A percentile compares a stretch with the other conserved stretches of the same genome.
phyloP scores from a whole-genome alignment of 345 rosid species.

The Populus davidiana region DNA sequence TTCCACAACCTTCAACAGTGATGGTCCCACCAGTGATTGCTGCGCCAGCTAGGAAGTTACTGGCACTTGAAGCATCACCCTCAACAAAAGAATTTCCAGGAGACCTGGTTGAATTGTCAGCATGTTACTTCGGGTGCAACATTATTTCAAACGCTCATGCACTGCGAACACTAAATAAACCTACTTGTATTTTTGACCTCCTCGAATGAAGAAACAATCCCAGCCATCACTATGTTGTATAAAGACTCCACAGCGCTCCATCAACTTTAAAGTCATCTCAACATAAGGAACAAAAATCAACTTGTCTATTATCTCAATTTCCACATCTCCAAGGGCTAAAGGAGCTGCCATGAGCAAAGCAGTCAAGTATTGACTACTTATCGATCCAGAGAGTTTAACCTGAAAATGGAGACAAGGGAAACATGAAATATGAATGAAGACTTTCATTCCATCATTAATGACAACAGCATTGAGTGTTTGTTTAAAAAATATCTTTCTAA shows the following conservation, averaged over 20 bases:
- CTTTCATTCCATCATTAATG: not conserved
- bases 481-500: not conserved
- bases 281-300: slow-evolving; percentile 90
- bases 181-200: slow-evolving; percentile 92
- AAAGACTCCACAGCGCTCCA: slow-evolving; percentile 83
- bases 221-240: slow-evolving; percentile 71
- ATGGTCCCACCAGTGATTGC: slow-evolving; percentile 93
- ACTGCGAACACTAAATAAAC: slow-evolving; percentile 12
- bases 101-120: slow-evolving; percentile 49
- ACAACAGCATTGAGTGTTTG: not conserved
- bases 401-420: slow-evolving; percentile 34
- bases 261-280: slow-evolving; percentile 93
- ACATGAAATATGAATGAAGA: slow-evolving; percentile 11
- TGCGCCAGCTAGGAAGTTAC: slow-evolving; percentile 97
- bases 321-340: slow-evolving; percentile 84
- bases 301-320: slow-evolving; percentile 84
- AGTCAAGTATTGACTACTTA: slow-evolving; percentile 95
- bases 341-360: slow-evolving; percentile 98
- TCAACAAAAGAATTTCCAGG: slow-evolving; percentile 90
- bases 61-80: slow-evolving; percentile 99
- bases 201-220: slow-evolving; percentile 77
- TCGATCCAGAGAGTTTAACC: slow-evolving; percentile 93
- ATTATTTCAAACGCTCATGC: slow-evolving; percentile 2
- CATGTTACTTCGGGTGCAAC: slow-evolving; percentile 4
- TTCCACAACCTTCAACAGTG: slow-evolving; percentile 96